Conservation (phyloP, 1,284 basidiomycete species). For the Puccinia polysora region DNA sequence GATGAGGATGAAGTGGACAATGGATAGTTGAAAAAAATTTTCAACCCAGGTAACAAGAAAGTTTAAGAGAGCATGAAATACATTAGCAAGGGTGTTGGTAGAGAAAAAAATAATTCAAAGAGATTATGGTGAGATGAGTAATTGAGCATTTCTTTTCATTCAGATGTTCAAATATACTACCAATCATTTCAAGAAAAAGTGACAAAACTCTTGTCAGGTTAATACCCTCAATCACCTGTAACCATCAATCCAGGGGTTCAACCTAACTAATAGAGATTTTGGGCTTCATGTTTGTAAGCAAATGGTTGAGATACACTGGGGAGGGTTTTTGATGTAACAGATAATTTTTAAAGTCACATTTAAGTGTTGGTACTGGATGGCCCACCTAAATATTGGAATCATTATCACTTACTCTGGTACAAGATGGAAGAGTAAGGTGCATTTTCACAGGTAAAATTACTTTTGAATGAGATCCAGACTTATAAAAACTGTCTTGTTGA, state of each 20-base stretch:
- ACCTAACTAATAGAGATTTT: background rate
- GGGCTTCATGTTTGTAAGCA: background rate
- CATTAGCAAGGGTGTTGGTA: background rate
- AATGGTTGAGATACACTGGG: background rate
- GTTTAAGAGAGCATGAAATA: background rate
- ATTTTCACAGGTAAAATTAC: background rate
- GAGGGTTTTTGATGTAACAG: conserved; percentile 11
- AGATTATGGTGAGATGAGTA: too few species aligned
- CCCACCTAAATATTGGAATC: conserved; percentile 5
- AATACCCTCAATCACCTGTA: background rate
- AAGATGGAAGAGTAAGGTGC: background rate
- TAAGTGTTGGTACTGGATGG: conserved; percentile 28
- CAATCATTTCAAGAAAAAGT: background rate
- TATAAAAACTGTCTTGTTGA: background rate
- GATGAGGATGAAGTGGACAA: too few species aligned
- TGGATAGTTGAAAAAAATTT: too few species aligned
- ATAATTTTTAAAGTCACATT: conserved; percentile 4
- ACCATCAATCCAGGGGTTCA: background rate
- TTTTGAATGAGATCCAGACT: background rate
- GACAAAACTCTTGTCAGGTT: background rate
- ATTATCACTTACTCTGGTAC: background rate
- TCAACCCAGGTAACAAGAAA: too few species aligned
- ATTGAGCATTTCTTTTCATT: background rate
- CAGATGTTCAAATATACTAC: background rate
- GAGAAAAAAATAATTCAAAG: too few species aligned